Percentiles rank a stretch among this genome's conserved stretches.
Evolutionary conservation across 2,329 filamentous ascomycete genomes (phyloP).

Genomic region (Penicillium psychrosexuale): DNA sequence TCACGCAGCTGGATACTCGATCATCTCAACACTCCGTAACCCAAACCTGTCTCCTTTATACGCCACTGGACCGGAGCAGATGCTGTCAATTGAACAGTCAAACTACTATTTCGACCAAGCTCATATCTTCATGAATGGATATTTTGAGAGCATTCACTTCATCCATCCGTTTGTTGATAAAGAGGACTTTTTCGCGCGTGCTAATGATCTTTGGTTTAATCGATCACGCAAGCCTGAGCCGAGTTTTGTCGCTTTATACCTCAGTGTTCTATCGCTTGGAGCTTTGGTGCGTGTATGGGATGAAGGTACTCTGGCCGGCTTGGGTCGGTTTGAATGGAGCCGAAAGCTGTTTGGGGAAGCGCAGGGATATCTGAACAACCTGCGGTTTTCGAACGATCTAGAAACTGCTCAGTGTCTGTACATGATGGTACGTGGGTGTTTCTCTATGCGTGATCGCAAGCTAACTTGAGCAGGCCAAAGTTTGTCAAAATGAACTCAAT

Average conservation of each 20-base stretch:
- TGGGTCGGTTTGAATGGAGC: conserved; percentile 48
- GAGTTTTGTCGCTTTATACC: conserved; percentile 50
- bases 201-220: conserved; percentile 46
- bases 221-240: conserved; percentile 28
- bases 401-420: conserved; percentile 51
- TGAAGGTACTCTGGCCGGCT: conserved; percentile 43
- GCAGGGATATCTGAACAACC: conserved; percentile 37
- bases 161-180: conserved; percentile 51
- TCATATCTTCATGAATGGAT: conserved; percentile 47
- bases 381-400: conserved; percentile 47
- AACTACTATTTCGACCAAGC: conserved; percentile 47
- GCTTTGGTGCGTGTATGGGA: conserved; percentile 47
- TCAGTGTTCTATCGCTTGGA: conserved; percentile 48
- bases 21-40: conserved; percentile 49
- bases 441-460: background rate
- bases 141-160: conserved; percentile 50
- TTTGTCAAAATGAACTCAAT: conserved; percentile 51
- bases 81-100: conserved; percentile 23
- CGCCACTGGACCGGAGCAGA: conserved; percentile 21
- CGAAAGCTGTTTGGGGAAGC: conserved; percentile 47
- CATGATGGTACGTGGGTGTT: conserved; percentile 38
- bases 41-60: conserved; percentile 41
- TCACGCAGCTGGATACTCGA: conserved; percentile 31
- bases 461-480: conserved; percentile 39
- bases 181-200: conserved; percentile 43